These are phyloP conservation scores for Epichloe festucae DNA, from an alignment of 2,329 filamentous ascomycete species.

Conservation along the genomic window DNA sequence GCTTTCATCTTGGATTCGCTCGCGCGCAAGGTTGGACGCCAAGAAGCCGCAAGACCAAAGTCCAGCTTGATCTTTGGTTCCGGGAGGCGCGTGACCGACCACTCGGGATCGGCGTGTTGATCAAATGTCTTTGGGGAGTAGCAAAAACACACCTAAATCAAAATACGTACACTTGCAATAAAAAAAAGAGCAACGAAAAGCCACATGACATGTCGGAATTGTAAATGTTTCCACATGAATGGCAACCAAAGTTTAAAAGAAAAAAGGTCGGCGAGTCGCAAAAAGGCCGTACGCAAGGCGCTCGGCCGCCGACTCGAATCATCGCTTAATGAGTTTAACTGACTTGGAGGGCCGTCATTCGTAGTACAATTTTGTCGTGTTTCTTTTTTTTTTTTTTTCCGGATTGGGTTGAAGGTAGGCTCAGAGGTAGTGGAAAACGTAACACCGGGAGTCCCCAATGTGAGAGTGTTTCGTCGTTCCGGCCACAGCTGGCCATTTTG, in stretches of 20 bases:
- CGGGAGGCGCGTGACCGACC: not conserved
- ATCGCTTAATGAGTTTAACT: conserved; percentile 1
- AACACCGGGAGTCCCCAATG: not conserved
- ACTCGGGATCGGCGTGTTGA: not conserved
- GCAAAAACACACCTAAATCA: conserved; percentile 2
- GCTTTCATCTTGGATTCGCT: not conserved
- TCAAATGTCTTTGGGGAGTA: not conserved
- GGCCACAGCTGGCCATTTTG: not conserved
- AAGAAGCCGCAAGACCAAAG: conserved; percentile 18
- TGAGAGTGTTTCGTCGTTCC: not conserved
- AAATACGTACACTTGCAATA: not conserved
- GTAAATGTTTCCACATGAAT: conserved; percentile 4
- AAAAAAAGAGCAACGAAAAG: conserved; percentile 7
- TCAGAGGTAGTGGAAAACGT: not conserved
- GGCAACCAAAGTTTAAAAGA: conserved; percentile 3
- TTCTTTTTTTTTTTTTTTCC: not conserved
- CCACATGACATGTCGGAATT: conserved; percentile 1
- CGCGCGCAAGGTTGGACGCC: conserved; percentile 7
- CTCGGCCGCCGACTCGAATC: not conserved
- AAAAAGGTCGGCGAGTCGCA: not conserved
- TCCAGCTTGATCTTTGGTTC: conserved; percentile 14
- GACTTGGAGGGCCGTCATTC: conserved; percentile 5
- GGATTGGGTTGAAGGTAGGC: not conserved
- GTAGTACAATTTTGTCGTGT: conserved; percentile 3
- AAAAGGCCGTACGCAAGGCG: not conserved